Conservation (phyloP, 2,329 filamentous ascomycete genomes). For the Neopestalotiopsis sp. region DNA sequence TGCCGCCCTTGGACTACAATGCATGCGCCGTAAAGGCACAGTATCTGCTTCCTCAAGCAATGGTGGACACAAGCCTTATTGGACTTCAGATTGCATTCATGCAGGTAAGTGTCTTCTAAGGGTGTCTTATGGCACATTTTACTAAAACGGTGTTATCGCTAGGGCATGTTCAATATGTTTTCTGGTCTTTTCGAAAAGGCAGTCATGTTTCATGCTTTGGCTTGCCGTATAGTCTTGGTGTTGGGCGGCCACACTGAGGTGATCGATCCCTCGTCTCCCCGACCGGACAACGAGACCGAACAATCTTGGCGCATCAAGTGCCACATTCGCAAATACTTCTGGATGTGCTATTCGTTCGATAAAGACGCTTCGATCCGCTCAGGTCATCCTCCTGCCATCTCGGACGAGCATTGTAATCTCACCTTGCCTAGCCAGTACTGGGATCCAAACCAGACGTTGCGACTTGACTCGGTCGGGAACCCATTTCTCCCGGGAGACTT, state of each 20-base stretch:
- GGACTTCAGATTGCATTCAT: constrained; percentile 51
- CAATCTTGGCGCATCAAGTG: constrained; percentile 32
- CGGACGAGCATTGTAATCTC: constrained; percentile 58
- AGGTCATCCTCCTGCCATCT: constrained; percentile 55
- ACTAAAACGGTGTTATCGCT: background rate
- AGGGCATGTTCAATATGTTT: constrained; percentile 49
- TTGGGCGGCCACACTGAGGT: constrained; percentile 49
- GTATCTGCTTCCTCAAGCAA: constrained; percentile 44
- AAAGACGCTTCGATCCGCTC: constrained; percentile 61
- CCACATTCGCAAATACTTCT: constrained; percentile 52
- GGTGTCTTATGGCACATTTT: background rate
- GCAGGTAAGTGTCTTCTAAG: constrained; percentile 44
- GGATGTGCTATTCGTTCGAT: constrained; percentile 59
- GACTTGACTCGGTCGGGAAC: constrained; percentile 25
- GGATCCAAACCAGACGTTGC: constrained; percentile 30
- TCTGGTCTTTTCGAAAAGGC: constrained; percentile 52
- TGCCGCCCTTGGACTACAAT: constrained; percentile 42
- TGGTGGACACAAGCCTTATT: constrained; percentile 48
- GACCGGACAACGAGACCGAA: constrained; percentile 7
- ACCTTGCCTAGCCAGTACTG: constrained; percentile 49
- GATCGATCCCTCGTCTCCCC: constrained; percentile 16
- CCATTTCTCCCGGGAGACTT: constrained; percentile 52
- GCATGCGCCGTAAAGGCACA: constrained; percentile 45
- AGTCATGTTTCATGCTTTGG: constrained; percentile 47
- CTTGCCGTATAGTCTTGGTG: constrained; percentile 53